Evolutionary conservation across 805 yeast genomes (phyloP).

Genomic region (Torulaspora maleeae): DNA sequence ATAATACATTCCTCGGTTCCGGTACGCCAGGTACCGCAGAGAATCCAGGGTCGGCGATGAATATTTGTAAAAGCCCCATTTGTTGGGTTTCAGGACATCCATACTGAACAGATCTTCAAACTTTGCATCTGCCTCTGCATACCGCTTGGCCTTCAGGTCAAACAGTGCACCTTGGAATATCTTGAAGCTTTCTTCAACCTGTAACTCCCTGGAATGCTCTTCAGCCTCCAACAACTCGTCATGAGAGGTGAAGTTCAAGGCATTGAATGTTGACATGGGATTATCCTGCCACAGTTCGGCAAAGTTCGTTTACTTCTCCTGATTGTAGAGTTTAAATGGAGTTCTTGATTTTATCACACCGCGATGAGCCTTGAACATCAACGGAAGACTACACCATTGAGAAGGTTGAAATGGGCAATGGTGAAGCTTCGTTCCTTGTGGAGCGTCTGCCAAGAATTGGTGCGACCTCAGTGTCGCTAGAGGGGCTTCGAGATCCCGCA

Average conservation of each 20-base stretch:
- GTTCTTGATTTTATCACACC: not conserved
- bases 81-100: constrained; percentile 55
- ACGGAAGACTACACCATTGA: not conserved
- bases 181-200: constrained; percentile 78
- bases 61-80: constrained; percentile 33
- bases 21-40: constrained; percentile 67
- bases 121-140: constrained; percentile 45
- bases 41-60: constrained; percentile 66
- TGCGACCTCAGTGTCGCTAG: constrained; percentile 12
- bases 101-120: constrained; percentile 64
- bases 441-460: constrained; percentile 18
- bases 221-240: constrained; percentile 66
- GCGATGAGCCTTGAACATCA: constrained; percentile 4
- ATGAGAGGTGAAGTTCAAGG: constrained; percentile 74
- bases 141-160: constrained; percentile 49
- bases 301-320: not conserved
- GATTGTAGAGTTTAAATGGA: not conserved
- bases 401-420: not conserved
- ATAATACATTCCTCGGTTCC: constrained; percentile 76
- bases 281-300: not conserved
- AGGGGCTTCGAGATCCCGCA: not conserved
- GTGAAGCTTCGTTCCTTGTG: constrained; percentile 3
- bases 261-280: constrained; percentile 61
- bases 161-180: constrained; percentile 66
- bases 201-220: constrained; percentile 87